A percentile compares a stretch with the other conserved stretches of the same genome.
Evolutionary conservation across 192 early-diverging fungal species (phyloP).

Genomic region (Funneliformis geosporum): DNA sequence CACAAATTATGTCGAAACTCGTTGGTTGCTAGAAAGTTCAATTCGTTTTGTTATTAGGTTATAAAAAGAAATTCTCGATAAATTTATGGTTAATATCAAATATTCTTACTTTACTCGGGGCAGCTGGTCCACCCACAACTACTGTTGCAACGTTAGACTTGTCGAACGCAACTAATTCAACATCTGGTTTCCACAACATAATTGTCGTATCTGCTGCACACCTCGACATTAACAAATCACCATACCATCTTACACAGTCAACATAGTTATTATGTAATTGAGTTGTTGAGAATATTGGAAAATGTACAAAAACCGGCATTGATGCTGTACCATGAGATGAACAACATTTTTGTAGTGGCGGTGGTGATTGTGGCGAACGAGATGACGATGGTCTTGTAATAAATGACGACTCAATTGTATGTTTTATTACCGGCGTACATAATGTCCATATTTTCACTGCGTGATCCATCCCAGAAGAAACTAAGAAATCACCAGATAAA

Average conservation of each 20-base stretch:
- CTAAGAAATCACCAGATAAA: conserved; percentile 25
- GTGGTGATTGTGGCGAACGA: neutral
- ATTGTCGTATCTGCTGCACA: conserved; percentile 15
- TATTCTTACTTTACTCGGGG: neutral
- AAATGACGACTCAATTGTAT: conserved; percentile 12
- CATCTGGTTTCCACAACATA: conserved; percentile 28
- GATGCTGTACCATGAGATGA: neutral
- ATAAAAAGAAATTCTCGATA: neutral
- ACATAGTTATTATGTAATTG: conserved; percentile 30
- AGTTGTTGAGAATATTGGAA: conserved; percentile 20
- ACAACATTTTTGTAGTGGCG: conserved; percentile 8
- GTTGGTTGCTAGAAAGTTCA: conserved; percentile 20
- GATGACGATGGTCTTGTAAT: neutral
- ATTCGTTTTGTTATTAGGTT: neutral
- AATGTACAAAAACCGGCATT: conserved; percentile 11
- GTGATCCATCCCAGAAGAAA: conserved; percentile 28
- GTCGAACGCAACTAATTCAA: conserved; percentile 15
- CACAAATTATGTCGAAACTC: conserved; percentile 29
- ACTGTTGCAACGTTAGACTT: conserved; percentile 1
- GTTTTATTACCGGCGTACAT: conserved; percentile 17
- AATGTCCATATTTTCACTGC: conserved; percentile 30
- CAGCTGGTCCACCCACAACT: conserved; percentile 24
- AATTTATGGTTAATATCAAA: neutral
- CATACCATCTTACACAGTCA: conserved; percentile 32
- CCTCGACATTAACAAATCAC: conserved; percentile 29